Evolutionary conservation across 1,139 yeast genomes (phyloP), one percentile per base, ranked within the genome.

Genomic region (Scheffersomyces titani): DNA sequence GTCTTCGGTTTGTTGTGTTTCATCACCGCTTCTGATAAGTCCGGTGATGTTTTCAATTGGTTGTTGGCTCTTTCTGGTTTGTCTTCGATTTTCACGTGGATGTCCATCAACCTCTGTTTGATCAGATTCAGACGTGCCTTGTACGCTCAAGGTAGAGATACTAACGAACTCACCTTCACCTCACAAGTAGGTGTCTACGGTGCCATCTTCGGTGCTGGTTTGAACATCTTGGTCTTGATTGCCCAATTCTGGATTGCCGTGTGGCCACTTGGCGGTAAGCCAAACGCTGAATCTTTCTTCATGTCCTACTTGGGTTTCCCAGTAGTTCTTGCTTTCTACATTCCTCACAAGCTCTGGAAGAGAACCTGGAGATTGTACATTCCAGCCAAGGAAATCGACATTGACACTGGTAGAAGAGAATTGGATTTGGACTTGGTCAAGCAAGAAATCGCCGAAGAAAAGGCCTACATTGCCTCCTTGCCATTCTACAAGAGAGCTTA

Each of bases 351-450:
- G 73, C 6, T 83, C 45, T 81, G 73, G 70, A 72, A 74, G n/a
- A 78, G 75, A 56, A 80, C 81, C 61, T 77, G 78, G 70, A 75
- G 72, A 51, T 64, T 82, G 6, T 69, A 67, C 55, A 74, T 73
- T 57, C 81, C 80, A 51, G 74, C 82, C 54, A 73, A 72, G 55
- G 74, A 78, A 56, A 77, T 85, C 61, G 89, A 86, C 64, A 68
- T 86, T 50, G 81, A 79, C 58, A 74, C 78, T 54, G 88, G 87
- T 52, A 78, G 87, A 69, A 78, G 86, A 63, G 81, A 83, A 55
- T 74, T 81, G 62, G 89, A 86, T 65, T 71, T 80, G 59, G 88
- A 83, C 54, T 71, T 75, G 59, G 66, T 85, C 57, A 75, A 70
- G 62, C 84, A 78, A 61, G 89, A 84, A 67, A 75, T 81, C 53